phyloP scores from a whole-genome alignment of 148 eudicot genomes.

The Silene uniflora region DNA sequence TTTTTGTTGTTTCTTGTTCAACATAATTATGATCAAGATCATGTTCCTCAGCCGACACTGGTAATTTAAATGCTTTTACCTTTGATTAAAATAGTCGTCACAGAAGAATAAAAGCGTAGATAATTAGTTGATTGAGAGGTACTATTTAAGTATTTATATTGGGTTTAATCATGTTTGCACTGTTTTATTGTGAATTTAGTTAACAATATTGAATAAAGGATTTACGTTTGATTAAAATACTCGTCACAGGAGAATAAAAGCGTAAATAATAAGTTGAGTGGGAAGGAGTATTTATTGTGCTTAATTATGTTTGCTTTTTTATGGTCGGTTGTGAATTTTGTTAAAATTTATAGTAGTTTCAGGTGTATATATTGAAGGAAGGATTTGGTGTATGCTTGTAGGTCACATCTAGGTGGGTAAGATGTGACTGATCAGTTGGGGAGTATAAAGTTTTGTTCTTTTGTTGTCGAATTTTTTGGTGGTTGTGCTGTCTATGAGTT shows the following conservation, averaged over 20 bases:
- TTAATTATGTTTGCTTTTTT: background rate
- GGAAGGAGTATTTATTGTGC: background rate
- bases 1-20: slow-evolving; percentile 57
- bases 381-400: background rate
- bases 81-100: background rate
- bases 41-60: slow-evolving; percentile 38
- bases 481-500: slow-evolving; percentile 2
- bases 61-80: slow-evolving; percentile 21
- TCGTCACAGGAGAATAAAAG: no score
- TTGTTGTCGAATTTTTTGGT: background rate
- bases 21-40: slow-evolving; percentile 54
- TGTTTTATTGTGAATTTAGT: no score
- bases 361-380: background rate
- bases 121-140: no score
- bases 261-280: no score
- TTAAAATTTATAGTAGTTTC: background rate
- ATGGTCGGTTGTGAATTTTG: background rate
- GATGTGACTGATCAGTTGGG: background rate
- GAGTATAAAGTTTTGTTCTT: background rate
- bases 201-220: no score
- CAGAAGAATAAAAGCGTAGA: no score
- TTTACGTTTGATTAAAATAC: no score
- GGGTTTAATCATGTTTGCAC: no score
- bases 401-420: slow-evolving; percentile 11
- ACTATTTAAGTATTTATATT: no score